Evolutionary conservation across 164 flowering plant species (phyloP).

Genomic region (Macadamia tetraphylla): DNA sequence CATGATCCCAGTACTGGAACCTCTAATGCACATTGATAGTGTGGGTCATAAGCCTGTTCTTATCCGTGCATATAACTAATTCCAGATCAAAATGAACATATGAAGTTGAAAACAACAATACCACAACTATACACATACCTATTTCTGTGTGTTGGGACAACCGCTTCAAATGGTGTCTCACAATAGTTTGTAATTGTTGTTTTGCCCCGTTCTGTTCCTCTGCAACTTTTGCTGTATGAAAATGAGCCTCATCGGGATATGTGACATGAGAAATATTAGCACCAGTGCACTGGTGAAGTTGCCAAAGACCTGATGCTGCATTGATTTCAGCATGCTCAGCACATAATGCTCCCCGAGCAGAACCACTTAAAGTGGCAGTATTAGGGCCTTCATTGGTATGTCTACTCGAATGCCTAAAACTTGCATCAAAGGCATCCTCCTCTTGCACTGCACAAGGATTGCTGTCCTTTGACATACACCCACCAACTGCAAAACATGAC

Average conservation of each 20-base stretch:
- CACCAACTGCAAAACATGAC: constrained; percentile 20
- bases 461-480: constrained; percentile 25
- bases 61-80: too few species aligned
- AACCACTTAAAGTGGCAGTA: constrained; percentile 13
- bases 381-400: constrained; percentile 26
- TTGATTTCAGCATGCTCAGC: constrained; percentile 23
- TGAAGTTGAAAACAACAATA: not conserved
- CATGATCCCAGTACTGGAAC: too few species aligned
- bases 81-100: too few species aligned
- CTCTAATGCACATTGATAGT: too few species aligned
- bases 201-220: constrained; percentile 32
- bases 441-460: constrained; percentile 16
- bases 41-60: too few species aligned
- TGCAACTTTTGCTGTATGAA: constrained; percentile 17
- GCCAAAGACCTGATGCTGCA: constrained; percentile 24
- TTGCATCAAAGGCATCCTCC: constrained; percentile 21
- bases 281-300: constrained; percentile 29
- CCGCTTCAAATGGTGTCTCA: constrained; percentile 38
- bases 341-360: constrained; percentile 21
- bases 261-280: constrained; percentile 8
- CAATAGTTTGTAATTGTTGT: constrained; percentile 43
- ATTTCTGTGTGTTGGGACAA: constrained; percentile 36
- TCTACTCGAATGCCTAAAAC: constrained; percentile 22
- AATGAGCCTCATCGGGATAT: constrained; percentile 19
- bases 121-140: constrained; percentile 31